phyloP scores from a whole-genome alignment of 23 red algal species.

The Gracilaria vermiculophylla region DNA sequence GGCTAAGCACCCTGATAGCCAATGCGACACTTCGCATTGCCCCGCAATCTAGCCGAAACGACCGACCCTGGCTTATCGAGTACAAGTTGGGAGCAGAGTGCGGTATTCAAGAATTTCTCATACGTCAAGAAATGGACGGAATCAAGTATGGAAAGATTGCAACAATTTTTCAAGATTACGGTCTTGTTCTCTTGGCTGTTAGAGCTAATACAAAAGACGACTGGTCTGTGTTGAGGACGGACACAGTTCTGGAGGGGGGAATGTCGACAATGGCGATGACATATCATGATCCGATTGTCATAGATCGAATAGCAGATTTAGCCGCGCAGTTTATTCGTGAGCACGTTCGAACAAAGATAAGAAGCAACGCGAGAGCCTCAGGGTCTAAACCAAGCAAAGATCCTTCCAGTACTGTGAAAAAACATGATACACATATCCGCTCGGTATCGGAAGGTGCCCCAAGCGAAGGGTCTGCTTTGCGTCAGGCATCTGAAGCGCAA shows the following conservation, averaged over 20 bases:
- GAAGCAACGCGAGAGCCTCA: background rate
- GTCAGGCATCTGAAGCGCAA: background rate
- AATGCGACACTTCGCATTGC: constrained; percentile 74
- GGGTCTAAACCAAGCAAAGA: background rate
- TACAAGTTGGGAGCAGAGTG: constrained; percentile 71
- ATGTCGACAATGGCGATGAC: constrained; percentile 41
- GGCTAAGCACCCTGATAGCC: constrained; percentile 72
- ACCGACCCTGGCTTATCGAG: constrained; percentile 68
- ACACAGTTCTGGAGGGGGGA: constrained; percentile 1
- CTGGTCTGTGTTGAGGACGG: constrained; percentile 18
- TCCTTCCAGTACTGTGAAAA: background rate
- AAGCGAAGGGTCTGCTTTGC: background rate
- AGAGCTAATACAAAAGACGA: constrained; percentile 27
- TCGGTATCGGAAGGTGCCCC: background rate
- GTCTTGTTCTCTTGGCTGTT: constrained; percentile 65
- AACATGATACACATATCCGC: background rate
- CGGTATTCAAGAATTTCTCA: constrained; percentile 38
- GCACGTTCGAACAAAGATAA: background rate
- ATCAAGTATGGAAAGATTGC: constrained; percentile 48
- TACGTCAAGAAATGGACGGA: constrained; percentile 44
- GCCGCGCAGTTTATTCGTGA: constrained; percentile 35
- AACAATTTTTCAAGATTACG: constrained; percentile 61
- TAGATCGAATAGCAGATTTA: constrained; percentile 52
- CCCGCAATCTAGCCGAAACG: constrained; percentile 43
- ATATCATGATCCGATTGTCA: constrained; percentile 48